phyloP scores from a whole-genome alignment of 2,329 filamentous ascomycete species.

The Cordyceps tenuipes region DNA sequence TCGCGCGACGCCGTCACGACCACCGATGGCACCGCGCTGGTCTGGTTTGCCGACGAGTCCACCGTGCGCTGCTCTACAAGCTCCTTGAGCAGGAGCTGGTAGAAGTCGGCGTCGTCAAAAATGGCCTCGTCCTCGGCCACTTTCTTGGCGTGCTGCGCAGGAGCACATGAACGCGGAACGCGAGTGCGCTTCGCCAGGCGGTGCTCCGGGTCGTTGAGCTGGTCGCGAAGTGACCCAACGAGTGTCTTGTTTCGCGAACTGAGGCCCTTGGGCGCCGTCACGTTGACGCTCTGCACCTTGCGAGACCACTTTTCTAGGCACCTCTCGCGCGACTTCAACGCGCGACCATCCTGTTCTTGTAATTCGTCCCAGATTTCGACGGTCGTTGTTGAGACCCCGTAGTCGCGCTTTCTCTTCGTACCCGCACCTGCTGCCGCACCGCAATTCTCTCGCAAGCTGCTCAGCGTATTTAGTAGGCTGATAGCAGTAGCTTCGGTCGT shows the following conservation, averaged over 20 bases:
- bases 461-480: conserved; percentile 74
- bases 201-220: conserved; percentile 54
- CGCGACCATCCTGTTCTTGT: conserved; percentile 53
- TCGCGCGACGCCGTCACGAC: conserved; percentile 64
- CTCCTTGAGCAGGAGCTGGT: conserved; percentile 85
- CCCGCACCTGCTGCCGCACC: conserved; percentile 41
- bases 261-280: conserved; percentile 20
- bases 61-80: conserved; percentile 81
- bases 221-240: conserved; percentile 58
- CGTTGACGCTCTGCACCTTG: conserved; percentile 50
- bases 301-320: conserved; percentile 85
- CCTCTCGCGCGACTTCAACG: conserved; percentile 54
- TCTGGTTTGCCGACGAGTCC: conserved; percentile 47
- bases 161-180: conserved; percentile 68
- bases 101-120: conserved; percentile 94
- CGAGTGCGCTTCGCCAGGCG: conserved; percentile 61
- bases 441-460: conserved; percentile 57
- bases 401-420: conserved; percentile 52
- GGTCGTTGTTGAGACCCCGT: conserved; percentile 48
- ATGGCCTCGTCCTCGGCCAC: conserved; percentile 52
- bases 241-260: conserved; percentile 36
- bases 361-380: conserved; percentile 67
- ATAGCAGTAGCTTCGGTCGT: conserved; percentile 81
- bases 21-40: conserved; percentile 41
- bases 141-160: conserved; percentile 53